Percentiles rank a stretch among this genome's conserved stretches.
phyloP scores from a whole-genome alignment of 176 grass and related monocot genomes.

The Thalia dealbata region DNA sequence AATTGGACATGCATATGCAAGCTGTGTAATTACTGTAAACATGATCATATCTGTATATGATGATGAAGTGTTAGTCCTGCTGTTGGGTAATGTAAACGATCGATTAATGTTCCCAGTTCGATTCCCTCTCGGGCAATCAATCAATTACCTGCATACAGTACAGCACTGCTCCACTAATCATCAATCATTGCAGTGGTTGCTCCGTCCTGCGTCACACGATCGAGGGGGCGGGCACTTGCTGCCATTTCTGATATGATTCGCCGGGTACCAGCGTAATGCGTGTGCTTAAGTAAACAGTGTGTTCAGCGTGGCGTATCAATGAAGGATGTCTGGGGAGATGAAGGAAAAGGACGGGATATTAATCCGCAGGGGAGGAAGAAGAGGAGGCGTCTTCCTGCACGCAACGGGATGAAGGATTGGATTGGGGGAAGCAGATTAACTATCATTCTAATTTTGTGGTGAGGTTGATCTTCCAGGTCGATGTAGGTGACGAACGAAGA shows the following conservation, averaged over 20 bases:
- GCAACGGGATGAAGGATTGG: not conserved
- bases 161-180: not conserved
- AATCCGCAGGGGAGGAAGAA: not conserved
- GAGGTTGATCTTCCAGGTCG: too few species aligned
- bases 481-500: not conserved
- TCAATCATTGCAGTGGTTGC: not conserved
- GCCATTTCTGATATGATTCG: not conserved
- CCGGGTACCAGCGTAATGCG: too few species aligned
- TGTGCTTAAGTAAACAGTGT: too few species aligned
- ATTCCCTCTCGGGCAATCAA: too few species aligned
- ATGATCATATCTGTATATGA: not conserved
- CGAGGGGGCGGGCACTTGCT: not conserved
- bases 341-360: not conserved
- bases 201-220: not conserved
- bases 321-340: too few species aligned
- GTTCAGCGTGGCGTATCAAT: too few species aligned
- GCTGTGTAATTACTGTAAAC: not conserved
- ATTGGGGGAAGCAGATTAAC: not conserved
- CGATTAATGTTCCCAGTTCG: too few species aligned
- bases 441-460: not conserved
- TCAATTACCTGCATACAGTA: too few species aligned
- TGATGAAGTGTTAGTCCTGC: too few species aligned
- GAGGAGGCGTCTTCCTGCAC: not conserved
- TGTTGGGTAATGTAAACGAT: too few species aligned
- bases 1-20: not conserved